phyloP scores from a whole-genome alignment of 495 filamentous ascomycete genomes.

The Alectoria sarmentosa region DNA sequence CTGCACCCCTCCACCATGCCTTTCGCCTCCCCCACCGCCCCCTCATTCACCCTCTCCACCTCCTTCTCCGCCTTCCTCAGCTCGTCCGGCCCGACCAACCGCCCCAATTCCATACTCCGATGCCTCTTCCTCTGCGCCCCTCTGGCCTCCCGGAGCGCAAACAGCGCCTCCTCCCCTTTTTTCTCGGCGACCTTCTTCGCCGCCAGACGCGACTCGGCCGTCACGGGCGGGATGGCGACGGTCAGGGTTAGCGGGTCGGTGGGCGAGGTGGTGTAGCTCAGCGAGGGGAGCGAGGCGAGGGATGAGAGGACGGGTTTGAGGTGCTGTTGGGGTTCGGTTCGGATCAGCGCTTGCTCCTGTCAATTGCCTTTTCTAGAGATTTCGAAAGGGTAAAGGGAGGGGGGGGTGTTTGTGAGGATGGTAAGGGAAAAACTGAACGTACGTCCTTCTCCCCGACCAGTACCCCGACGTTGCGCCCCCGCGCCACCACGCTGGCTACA shows the following conservation, averaged over 20 bases:
- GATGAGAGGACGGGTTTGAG: conserved; percentile 21
- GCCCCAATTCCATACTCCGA: conserved; percentile 27
- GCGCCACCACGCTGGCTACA: conserved; percentile 20
- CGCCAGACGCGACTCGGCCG: conserved; percentile 50
- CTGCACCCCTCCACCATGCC: conserved; percentile 23
- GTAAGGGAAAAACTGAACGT: background rate
- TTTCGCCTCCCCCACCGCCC: conserved; percentile 18
- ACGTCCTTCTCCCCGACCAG: conserved; percentile 26
- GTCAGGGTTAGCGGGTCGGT: conserved; percentile 22
- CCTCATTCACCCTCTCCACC: conserved; percentile 27
- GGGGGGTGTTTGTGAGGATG: background rate
- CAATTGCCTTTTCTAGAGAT: no score
- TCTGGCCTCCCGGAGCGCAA: conserved; percentile 27
- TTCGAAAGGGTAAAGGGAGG: background rate
- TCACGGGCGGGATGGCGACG: conserved; percentile 23
- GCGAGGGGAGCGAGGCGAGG: conserved; percentile 20
- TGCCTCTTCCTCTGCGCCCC: conserved; percentile 25
- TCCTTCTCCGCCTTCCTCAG: conserved; percentile 24
- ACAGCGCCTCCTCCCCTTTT: conserved; percentile 20
- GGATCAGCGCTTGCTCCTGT: no score
- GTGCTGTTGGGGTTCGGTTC: conserved; percentile 11
- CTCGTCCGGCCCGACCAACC: conserved; percentile 23
- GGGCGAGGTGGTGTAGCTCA: conserved; percentile 20
- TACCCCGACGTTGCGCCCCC: conserved; percentile 18
- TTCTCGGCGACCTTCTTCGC: conserved; percentile 22